phyloP scores from a whole-genome alignment of 2,329 filamentous ascomycete genomes.

The Talaromyces verruculosus region DNA sequence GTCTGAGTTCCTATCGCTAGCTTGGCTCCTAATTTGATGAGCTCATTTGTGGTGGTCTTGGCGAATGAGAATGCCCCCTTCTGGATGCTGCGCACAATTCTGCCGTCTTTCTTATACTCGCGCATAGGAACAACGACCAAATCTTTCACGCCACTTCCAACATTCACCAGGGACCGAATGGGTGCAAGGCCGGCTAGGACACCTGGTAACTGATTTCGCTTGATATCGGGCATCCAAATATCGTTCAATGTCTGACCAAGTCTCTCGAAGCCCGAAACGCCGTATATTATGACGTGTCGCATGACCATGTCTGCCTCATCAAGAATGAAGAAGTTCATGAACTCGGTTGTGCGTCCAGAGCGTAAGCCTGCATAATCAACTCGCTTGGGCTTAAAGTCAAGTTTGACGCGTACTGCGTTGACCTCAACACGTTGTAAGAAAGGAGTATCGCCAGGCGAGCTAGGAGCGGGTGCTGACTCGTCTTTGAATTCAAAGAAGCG shows the following conservation, averaged over 20 bases:
- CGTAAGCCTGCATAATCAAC: constrained; percentile 91
- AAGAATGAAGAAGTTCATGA: constrained; percentile 97
- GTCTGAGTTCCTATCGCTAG: constrained; percentile 92
- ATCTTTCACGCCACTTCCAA: constrained; percentile 81
- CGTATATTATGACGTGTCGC: constrained; percentile 87
- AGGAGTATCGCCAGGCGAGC: constrained; percentile 68
- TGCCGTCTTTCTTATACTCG: constrained; percentile 92
- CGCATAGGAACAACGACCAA: constrained; percentile 85
- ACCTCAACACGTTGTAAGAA: constrained; percentile 91
- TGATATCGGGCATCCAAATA: constrained; percentile 94
- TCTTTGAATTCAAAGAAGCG: constrained; percentile 99
- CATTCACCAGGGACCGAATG: constrained; percentile 86
- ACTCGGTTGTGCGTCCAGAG: constrained; percentile 91
- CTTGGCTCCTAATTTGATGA: constrained; percentile 93
- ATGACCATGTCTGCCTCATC: constrained; percentile 85
- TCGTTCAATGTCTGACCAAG: constrained; percentile 89
- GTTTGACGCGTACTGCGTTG: constrained; percentile 75
- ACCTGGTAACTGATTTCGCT: constrained; percentile 80
- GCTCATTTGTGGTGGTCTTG: constrained; percentile 86
- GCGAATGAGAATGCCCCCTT: constrained; percentile 90
- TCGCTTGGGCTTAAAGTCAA: constrained; percentile 98
- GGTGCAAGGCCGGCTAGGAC: constrained; percentile 87
- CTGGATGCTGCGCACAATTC: constrained; percentile 84
- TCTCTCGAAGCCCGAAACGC: constrained; percentile 84
- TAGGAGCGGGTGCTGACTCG: constrained; percentile 55